Evolutionary conservation across 306 rosid genomes (phyloP).

Genomic region (Cucurbita moschata): DNA sequence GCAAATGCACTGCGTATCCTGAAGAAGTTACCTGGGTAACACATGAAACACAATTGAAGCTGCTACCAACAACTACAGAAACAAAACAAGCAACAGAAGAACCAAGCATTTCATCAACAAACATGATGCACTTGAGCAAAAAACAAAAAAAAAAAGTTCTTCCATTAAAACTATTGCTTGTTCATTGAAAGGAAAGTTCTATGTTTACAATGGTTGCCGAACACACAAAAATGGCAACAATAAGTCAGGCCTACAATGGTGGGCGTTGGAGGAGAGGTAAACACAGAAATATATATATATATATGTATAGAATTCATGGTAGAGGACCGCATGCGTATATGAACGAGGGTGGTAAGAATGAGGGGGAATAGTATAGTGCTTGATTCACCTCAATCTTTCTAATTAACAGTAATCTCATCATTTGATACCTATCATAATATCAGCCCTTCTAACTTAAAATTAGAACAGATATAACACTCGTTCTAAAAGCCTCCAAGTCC

Average conservation of each 20-base stretch:
- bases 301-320: not conserved
- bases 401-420: not conserved
- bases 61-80: not conserved
- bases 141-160: not conserved
- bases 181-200: not conserved
- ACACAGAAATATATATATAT: not conserved
- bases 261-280: not conserved
- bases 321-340: not conserved
- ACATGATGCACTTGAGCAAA: not conserved
- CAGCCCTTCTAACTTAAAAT: not conserved
- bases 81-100: not conserved
- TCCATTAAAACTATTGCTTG: not conserved
- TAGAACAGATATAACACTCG: not conserved
- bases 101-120: not conserved
- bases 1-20: conserved; percentile 98
- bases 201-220: too few relatives aligned
- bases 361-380: too few relatives aligned
- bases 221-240: not conserved
- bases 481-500: not conserved
- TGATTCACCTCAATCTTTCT: not conserved
- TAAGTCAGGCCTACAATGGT: not conserved
- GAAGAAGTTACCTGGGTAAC: conserved; percentile 80
- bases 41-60: not conserved
- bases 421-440: not conserved
- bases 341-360: not conserved